Base-by-base conservation (phyloP, 257 asterid genomes). In the Ehretia macrophylla region DNA sequence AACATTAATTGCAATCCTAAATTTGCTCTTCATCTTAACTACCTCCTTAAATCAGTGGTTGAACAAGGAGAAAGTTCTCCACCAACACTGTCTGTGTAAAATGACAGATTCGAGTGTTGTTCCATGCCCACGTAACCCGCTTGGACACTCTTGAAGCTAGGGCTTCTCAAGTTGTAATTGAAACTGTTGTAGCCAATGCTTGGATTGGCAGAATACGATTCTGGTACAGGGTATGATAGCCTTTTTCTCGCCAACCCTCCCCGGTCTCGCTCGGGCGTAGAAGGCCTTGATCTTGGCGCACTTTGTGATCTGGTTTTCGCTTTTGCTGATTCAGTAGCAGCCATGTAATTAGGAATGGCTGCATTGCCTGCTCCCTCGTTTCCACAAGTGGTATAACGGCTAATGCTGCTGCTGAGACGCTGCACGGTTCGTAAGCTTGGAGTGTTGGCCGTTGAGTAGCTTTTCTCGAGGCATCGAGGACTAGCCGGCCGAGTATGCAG, bases 11-110 rank as follows among this genome's bases (percentile, higher is more conserved):
- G 47, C 47, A 42, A 42, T 42, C 4, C 11, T 42, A 42, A 42
- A 42, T 14, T 10, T 42, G 16, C 47, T 10, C 47, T 42, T 90
- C 77, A 87, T 76, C 96, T 72, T 69, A 91, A 52, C 95, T 91
- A 87, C 73, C 95, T 68, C 56, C 87, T 72, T 20, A 91, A 63
- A 64, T 88, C 98, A 14, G 94, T 83, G 13, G 98, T 88, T 4
- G 98, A 91, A 38, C 90, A 88, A 35, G 96, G 96, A 51, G 98
- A 91, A 11, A 82, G 79, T 46, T 88, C 96, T n/a, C 96, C 96
- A 22, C 88, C 91, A 23, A 83, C 56, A 73, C 96, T 88, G 55
- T 88, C 94, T 0, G 91, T 81, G 55, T 84, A 79, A 68, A 77
- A 77, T 14, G 95, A 88, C 51, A 73, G 75, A 66, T 78, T 73